Base-by-base conservation (phyloP, 441 rosid genomes). In the Manihot esculenta region DNA sequence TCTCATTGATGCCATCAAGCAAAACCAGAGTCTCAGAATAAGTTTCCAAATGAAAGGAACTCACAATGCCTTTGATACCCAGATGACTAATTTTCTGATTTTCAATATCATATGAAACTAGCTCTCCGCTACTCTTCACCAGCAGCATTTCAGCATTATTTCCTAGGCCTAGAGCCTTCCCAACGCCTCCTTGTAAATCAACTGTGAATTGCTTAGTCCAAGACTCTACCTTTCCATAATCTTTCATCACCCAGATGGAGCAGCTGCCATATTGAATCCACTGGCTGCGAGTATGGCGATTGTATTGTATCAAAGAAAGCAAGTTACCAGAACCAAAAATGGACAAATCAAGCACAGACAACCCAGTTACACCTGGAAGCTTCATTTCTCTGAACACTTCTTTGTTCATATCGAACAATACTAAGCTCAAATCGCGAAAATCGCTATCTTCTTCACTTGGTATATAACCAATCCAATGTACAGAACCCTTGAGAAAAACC, bases 401-500 rank as follows among this genome's bases (percentile, higher is more conserved):
- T 6, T 20, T 38, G 48, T 5, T 33, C 60, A 73, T 20, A 27
- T 47, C 61, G 44, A 77, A 73, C 38, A 50, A 54, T 1, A 66
- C 73, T 3, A 65, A 13, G 12, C 75, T 59, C 50, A 67, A 49
- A 51, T 53, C 58, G 9, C 68, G 48, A 56, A 55, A 64, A 27
- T 63, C 27, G 9, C 42, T 10, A 5, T 58, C 62, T 6, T 10
- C 18, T 14, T 24, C 38, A 15, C 55, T 24, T 57, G 68, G 69
- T 54, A 55, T 41, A 12, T 74, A 66, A 18, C 74, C 74, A 65
- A 77, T 65, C 80, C 80, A 77, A 69, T 77, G 80, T 12, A 77
- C 26, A 51, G 53, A 58, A 24, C 72, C 81, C 35, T 77, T 70
- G 15, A 77, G 27, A 60, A 50, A 70, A 27, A 24, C 70, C 68